These are phyloP conservation scores for Diacronema lutheri DNA, from an alignment of 78 protist genomes.

Conservation along the genomic window DNA sequence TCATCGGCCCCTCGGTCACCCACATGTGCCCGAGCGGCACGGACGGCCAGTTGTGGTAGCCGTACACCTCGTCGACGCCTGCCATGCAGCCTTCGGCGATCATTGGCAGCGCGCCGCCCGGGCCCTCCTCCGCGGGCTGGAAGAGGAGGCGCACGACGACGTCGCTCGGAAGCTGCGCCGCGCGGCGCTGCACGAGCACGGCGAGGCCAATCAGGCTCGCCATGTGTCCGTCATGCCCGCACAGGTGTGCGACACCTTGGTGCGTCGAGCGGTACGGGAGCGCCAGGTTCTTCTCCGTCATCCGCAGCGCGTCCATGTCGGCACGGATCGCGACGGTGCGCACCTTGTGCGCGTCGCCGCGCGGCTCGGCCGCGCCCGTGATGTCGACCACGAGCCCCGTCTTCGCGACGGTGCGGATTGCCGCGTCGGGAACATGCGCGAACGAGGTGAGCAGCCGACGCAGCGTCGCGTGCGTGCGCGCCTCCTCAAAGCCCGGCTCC, in stretches of 20 bases:
- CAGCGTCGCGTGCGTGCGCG: neutral
- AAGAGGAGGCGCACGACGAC: neutral
- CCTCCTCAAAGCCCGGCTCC: constrained; percentile 27
- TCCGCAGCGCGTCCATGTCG: constrained; percentile 25
- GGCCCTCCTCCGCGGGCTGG: constrained; percentile 25
- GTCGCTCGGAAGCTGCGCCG: neutral
- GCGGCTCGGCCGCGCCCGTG: neutral
- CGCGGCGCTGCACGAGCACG: neutral
- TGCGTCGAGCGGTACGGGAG: constrained; percentile 13
- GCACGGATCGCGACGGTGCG: neutral
- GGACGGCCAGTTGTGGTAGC: constrained; percentile 32
- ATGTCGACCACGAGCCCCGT: constrained; percentile 11
- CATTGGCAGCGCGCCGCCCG: constrained; percentile 30
- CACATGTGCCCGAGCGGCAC: neutral
- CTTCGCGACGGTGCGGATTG: neutral
- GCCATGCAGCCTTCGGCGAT: neutral
- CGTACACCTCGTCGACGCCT: constrained; percentile 26
- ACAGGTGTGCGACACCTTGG: constrained; percentile 6
- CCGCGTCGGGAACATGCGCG: neutral
- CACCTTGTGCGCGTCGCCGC: neutral
- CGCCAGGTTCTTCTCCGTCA: neutral
- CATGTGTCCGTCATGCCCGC: constrained; percentile 35
- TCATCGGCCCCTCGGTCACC: neutral
- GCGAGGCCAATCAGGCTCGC: constrained; percentile 1
- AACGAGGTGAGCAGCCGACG: neutral